These are phyloP conservation scores for Nepenthes mirabilis DNA, from an alignment of 148 eudicot genomes.

Conservation along the genomic window DNA sequence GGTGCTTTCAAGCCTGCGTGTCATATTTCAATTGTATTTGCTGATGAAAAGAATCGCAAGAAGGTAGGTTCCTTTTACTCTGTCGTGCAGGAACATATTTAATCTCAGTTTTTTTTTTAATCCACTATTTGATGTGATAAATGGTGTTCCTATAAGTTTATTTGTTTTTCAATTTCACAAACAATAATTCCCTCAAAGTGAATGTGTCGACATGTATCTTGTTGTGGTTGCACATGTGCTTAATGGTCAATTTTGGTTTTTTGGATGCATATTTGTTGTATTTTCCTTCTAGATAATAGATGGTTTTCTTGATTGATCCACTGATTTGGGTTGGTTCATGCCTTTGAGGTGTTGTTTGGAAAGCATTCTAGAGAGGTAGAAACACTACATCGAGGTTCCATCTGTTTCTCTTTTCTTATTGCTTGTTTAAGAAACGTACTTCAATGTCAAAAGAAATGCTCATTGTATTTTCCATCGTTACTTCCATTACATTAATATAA, in stretches of 20 bases:
- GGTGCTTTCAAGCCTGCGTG: slow-evolving; percentile 98
- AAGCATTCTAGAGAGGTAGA: too few relatives aligned
- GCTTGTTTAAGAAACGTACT: neutral
- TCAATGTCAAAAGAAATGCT: neutral
- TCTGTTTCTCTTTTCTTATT: neutral
- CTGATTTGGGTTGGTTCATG: too few relatives aligned
- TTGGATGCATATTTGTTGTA: too few relatives aligned
- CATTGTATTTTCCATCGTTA: neutral
- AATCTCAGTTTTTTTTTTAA: neutral
- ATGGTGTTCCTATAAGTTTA: too few relatives aligned
- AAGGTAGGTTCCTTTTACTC: slow-evolving; percentile 36
- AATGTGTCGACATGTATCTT: neutral
- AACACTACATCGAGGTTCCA: too few relatives aligned
- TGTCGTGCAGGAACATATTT: neutral
- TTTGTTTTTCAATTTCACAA: too few relatives aligned
- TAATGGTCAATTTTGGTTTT: neutral
- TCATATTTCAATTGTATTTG: slow-evolving; percentile 55
- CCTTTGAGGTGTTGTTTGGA: too few relatives aligned
- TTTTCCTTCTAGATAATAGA: too few relatives aligned
- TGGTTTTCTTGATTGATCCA: too few relatives aligned
- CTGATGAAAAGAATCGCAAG: slow-evolving; percentile 85
- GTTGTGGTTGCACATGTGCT: neutral
- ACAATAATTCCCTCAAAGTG: neutral
- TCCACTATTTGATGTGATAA: too few relatives aligned
- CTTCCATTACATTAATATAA: neutral